phyloP scores from a whole-genome alignment of 2,329 filamentous ascomycete genomes.

The Penicillium sp. region DNA sequence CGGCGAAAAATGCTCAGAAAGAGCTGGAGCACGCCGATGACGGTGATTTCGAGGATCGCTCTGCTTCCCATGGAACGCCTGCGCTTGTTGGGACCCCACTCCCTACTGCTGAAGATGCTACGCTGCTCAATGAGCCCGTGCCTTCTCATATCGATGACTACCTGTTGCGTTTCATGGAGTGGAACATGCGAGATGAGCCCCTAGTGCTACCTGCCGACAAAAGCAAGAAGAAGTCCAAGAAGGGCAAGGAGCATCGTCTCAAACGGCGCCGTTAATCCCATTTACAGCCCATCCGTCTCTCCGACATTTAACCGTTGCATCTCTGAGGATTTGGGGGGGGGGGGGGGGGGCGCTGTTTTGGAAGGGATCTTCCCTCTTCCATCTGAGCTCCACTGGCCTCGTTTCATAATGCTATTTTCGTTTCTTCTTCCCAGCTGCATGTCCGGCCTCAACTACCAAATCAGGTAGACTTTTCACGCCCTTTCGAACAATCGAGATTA shows the following conservation, averaged over 20 bases:
- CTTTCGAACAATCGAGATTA: neutral
- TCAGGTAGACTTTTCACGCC: neutral
- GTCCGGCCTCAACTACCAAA: neutral
- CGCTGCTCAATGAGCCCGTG: constrained; percentile 33
- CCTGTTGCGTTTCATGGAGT: constrained; percentile 68
- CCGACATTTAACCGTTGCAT: neutral
- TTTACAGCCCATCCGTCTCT: neutral
- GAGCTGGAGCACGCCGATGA: constrained; percentile 83
- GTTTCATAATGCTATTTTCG: neutral
- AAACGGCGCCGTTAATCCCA: constrained; percentile 35
- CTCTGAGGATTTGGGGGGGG: neutral
- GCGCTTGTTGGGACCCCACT: constrained; percentile 36
- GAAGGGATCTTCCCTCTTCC: neutral
- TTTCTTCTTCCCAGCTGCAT: neutral
- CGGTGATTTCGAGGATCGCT: constrained; percentile 74
- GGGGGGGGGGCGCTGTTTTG: neutral
- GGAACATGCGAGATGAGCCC: constrained; percentile 51
- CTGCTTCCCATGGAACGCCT: constrained; percentile 32
- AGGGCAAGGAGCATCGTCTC: constrained; percentile 47
- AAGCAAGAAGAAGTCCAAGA: constrained; percentile 49
- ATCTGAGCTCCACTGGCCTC: neutral
- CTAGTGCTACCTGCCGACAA: constrained; percentile 49
- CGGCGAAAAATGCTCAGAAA: constrained; percentile 81
- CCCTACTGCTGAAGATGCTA: constrained; percentile 38
- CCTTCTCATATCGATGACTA: constrained; percentile 70